Evolutionary conservation across 2,329 filamentous ascomycete species (phyloP).

Genomic region (Apiospora kogelbergensis): DNA sequence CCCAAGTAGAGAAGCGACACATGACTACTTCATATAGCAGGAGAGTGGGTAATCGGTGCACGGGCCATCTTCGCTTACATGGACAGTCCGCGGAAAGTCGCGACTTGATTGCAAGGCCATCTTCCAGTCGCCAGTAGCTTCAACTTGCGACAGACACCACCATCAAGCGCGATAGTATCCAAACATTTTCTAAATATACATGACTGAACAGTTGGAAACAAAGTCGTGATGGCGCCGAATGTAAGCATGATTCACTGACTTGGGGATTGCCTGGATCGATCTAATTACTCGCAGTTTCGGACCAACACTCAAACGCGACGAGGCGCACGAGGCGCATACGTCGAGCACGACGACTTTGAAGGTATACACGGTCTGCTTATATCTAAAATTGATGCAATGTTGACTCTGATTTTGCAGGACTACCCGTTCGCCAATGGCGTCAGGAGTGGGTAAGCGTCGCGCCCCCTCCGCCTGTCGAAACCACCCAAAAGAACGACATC

Average conservation of each 20-base stretch:
- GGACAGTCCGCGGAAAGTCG: background rate
- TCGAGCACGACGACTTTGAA: conserved; percentile 63
- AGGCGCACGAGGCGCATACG: conserved; percentile 55
- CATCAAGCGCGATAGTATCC: background rate
- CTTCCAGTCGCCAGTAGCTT: background rate
- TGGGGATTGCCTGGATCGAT: background rate
- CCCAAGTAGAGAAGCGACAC: too few species aligned
- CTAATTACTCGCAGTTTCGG: conserved; percentile 22
- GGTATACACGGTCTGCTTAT: conserved; percentile 34
- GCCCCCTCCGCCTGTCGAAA: conserved; percentile 65
- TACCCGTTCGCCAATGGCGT: conserved; percentile 90
- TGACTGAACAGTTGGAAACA: background rate
- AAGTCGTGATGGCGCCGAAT: background rate
- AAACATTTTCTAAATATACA: background rate
- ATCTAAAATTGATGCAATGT: background rate
- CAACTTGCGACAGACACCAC: background rate
- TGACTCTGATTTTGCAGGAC: conserved; percentile 50
- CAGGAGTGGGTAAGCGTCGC: conserved; percentile 68
- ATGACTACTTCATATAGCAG: too few species aligned
- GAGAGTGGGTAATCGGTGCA: background rate
- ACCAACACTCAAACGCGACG: conserved; percentile 50
- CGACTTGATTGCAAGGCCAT: conserved; percentile 3
- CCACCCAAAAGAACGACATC: conserved; percentile 60
- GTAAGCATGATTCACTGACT: background rate
- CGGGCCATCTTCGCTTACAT: background rate